Evolutionary conservation across 2,329 filamentous ascomycete genomes (phyloP), one percentile per base, ranked within the genome.

Genomic region (Colletotrichum tamarilloi): DNA sequence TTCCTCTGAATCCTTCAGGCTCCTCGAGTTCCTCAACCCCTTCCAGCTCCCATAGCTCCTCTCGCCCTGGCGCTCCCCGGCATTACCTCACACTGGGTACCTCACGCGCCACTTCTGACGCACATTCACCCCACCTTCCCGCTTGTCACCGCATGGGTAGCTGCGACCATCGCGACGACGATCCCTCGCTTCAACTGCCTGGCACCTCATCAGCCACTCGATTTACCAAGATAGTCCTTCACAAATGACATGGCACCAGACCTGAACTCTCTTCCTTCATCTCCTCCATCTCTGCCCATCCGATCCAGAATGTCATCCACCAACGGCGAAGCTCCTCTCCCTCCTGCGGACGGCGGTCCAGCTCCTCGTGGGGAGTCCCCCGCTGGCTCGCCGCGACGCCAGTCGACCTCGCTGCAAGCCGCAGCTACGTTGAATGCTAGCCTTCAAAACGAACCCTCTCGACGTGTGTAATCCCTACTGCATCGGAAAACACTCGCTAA

Each of bases 361-460:
- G 35, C 24, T 30, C 35, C 80, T 38, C 80, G 80, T 52, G 81
- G 83, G 76, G 85, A 88, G 73, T 90, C 89, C 28, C 88, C 90
- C 30, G 89, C 90, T 38, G 87, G 89, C 60, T 91, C 91, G 57
- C 89, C 91, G 49, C 87, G 92, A 76, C 91, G 90, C 62, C 89
- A 92, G 42, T 91, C 92, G 53, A 88, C 90, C 74, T 95, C 93
- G 16, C 87, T 97, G 11, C 93, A 93, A 80, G 93, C 93, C 64
- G 91, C 94, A 14, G 93, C 93, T 8, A 92, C 93, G 56, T 89
- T 95, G 82, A 96, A 96, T 80, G 92, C 93, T 32, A 91, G 94
- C 64, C 89, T 95, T 32, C 91, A 93, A 76, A 90, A 89, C 75
- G 90, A 93, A 78, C 86, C 89, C 52, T 88, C 89, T 14, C 83